Percentiles rank a stretch among this genome's conserved stretches.
Conservation (phyloP, 2,329 filamentous ascomycete species). For the Tolypocladium pustulatum region DNA sequence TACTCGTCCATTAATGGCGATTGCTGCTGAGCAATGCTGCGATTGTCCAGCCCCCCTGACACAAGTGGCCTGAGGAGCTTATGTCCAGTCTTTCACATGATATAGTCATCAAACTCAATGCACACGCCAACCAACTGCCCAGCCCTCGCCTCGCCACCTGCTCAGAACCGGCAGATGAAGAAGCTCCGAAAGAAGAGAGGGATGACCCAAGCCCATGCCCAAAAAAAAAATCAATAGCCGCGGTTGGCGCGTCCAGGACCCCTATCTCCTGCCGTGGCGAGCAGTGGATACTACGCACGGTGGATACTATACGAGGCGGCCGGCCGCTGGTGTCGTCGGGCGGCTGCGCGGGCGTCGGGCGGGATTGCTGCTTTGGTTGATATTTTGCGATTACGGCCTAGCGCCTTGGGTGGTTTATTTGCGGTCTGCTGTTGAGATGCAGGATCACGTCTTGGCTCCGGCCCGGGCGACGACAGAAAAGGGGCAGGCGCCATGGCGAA, state of each 20-base stretch:
- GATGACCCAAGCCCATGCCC: not conserved
- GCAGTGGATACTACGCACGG: not conserved
- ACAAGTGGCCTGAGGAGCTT: not conserved
- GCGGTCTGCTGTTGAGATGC: not conserved
- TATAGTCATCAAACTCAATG: not conserved
- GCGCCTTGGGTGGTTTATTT: not conserved
- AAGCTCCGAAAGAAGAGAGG: not conserved
- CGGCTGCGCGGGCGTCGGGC: not conserved
- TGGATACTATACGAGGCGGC: not conserved
- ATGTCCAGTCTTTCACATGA: not conserved
- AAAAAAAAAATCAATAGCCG: not conserved
- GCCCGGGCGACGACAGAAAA: not conserved
- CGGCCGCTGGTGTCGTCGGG: not conserved
- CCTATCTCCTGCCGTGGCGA: not conserved
- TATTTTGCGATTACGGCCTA: not conserved
- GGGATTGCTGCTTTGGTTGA: not conserved
- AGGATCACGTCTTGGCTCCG: not conserved
- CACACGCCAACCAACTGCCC: not conserved
- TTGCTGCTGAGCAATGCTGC: not conserved
- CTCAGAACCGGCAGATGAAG: no score
- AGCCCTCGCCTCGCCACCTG: not conserved
- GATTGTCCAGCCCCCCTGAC: no score
- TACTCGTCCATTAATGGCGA: not conserved
- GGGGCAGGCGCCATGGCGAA: not conserved
- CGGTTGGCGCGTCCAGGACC: not conserved